These are phyloP conservation scores for Actinidia arguta DNA, from an alignment of 179 eudicot genomes.

Conservation along the genomic window DNA sequence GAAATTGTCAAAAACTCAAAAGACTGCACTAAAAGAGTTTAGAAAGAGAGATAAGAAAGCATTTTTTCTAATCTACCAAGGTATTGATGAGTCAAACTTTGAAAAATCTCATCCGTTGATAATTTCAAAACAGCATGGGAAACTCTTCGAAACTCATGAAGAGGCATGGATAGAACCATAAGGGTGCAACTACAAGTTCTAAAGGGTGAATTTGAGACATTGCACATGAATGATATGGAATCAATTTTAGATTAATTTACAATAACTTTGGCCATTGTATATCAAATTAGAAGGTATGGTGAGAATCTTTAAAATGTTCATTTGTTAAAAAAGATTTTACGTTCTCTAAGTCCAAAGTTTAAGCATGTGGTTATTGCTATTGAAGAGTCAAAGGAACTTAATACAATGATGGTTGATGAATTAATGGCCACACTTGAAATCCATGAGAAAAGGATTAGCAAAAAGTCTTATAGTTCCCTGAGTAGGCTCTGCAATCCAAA, in stretches of 20 bases:
- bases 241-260: neutral
- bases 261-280: neutral
- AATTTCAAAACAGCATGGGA: constrained; percentile 14
- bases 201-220: neutral
- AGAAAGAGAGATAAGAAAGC: neutral
- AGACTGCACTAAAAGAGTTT: neutral
- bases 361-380: neutral
- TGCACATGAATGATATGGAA: neutral
- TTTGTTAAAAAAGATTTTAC: neutral
- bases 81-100: neutral
- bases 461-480: neutral
- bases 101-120: neutral
- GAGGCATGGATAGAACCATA: neutral
- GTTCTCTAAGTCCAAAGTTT: neutral
- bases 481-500: neutral
- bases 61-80: neutral
- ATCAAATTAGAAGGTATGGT: neutral
- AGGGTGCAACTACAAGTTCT: constrained; percentile 14
- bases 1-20: neutral
- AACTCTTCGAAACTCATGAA: neutral
- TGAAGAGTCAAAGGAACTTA: neutral
- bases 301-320: neutral
- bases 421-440: neutral
- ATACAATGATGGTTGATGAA: neutral
- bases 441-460: neutral